phyloP scores from a whole-genome alignment of 2,329 filamentous ascomycete species.

The Scedosporium minutisporum region DNA sequence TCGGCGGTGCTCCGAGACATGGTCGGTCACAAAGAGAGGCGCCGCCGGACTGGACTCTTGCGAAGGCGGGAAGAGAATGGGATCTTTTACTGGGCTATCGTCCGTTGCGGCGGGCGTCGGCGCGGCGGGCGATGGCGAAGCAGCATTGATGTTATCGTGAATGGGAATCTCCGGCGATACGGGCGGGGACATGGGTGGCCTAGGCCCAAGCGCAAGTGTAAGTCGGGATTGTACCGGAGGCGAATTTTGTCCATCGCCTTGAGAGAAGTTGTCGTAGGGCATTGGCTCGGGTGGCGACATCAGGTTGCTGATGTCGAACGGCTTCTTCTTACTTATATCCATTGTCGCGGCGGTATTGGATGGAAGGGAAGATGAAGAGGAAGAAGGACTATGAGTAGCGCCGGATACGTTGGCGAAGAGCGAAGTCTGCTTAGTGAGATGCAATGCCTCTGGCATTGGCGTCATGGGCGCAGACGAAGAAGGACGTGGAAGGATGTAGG shows the following conservation, averaged over 20 bases:
- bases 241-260: constrained; percentile 13
- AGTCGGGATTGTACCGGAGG: background rate
- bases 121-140: constrained; percentile 13
- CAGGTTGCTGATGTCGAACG: constrained; percentile 41
- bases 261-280: constrained; percentile 41
- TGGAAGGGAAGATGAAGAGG: constrained; percentile 13
- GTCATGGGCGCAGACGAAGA: background rate
- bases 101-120: constrained; percentile 19
- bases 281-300: constrained; percentile 54
- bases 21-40: constrained; percentile 38
- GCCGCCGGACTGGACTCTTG: constrained; percentile 28
- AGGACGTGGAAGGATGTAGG: constrained; percentile 3
- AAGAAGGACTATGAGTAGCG: constrained; percentile 17
- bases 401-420: constrained; percentile 9
- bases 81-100: constrained; percentile 30
- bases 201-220: constrained; percentile 8
- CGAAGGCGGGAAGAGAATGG: constrained; percentile 46
- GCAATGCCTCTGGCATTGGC: constrained; percentile 5
- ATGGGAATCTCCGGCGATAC: constrained; percentile 37
- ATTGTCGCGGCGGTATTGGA: constrained; percentile 13
- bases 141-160: constrained; percentile 27
- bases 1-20: constrained; percentile 28
- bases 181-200: constrained; percentile 45
- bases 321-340: constrained; percentile 33
- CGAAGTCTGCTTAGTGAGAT: constrained; percentile 8